A percentile compares a stretch with the other conserved stretches of the same genome.
Conservation (phyloP, 73 alveolate species). For the Blepharisma japonicum region DNA sequence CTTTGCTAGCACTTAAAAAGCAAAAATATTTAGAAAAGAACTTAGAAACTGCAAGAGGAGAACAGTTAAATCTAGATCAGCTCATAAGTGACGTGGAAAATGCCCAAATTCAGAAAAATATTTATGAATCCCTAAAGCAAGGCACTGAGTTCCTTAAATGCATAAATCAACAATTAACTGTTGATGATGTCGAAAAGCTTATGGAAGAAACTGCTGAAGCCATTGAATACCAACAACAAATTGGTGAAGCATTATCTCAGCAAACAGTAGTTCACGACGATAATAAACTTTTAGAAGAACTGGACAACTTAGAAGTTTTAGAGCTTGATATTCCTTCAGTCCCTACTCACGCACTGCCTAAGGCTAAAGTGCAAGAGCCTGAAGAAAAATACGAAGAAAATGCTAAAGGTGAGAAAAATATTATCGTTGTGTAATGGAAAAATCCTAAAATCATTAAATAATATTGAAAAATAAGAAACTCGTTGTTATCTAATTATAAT, state of each 20-base stretch:
- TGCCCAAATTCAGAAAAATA: background rate
- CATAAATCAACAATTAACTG: background rate
- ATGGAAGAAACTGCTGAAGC: conserved; percentile 6
- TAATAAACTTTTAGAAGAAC: background rate
- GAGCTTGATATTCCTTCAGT: background rate
- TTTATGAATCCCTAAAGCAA: background rate
- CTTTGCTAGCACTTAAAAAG: background rate
- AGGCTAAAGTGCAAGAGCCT: too few species aligned
- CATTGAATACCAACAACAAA: background rate
- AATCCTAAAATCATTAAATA: too few species aligned
- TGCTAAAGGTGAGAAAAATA: too few species aligned
- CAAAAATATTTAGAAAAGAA: background rate
- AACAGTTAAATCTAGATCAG: background rate
- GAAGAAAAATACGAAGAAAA: too few species aligned
- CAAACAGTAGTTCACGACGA: background rate
- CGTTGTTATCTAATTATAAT: too few species aligned
- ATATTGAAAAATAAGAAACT: too few species aligned
- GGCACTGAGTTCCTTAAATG: background rate
- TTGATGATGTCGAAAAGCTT: background rate
- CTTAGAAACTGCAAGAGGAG: background rate
- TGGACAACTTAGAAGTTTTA: background rate
- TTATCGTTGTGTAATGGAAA: too few species aligned
- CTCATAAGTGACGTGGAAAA: background rate
- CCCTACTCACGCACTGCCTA: too few species aligned
- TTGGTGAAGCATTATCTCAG: background rate